A percentile compares a stretch with the other conserved stretches of the same genome.
Evolutionary conservation across 495 filamentous ascomycete species (phyloP).

Genomic region (Amniculicola lignicola): DNA sequence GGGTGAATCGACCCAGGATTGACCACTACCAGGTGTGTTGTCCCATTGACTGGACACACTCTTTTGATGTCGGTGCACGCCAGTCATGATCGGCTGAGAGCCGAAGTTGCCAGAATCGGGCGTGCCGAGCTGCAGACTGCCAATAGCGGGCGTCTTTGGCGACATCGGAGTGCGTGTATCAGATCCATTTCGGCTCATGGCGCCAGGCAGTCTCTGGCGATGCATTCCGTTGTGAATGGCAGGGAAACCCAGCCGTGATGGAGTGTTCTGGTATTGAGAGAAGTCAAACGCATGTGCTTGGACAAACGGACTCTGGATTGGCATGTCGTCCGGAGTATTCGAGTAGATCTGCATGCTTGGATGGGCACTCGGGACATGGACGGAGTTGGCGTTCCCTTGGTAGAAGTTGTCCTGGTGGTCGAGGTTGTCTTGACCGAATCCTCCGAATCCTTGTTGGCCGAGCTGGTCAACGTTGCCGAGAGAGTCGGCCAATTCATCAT

Average conservation of each 20-base stretch:
- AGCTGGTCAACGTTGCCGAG: constrained; percentile 41
- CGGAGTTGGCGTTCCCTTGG: constrained; percentile 24
- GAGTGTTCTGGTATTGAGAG: constrained; percentile 57
- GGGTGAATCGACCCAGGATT: constrained; percentile 77
- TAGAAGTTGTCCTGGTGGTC: constrained; percentile 32
- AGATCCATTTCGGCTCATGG: constrained; percentile 67
- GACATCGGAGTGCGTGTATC: constrained; percentile 74
- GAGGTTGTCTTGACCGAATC: constrained; percentile 44
- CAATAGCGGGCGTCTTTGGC: constrained; percentile 66
- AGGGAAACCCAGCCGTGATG: constrained; percentile 43
- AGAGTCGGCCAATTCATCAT: constrained; percentile 62
- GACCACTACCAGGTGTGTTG: constrained; percentile 70
- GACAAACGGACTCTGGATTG: constrained; percentile 82
- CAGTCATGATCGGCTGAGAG: constrained; percentile 66
- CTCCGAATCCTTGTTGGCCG: constrained; percentile 46
- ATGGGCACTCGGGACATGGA: constrained; percentile 36
- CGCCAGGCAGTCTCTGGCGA: constrained; percentile 40
- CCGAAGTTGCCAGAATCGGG: constrained; percentile 67
- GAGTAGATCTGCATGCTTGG: constrained; percentile 71
- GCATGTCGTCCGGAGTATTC: constrained; percentile 80
- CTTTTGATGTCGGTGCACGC: constrained; percentile 66
- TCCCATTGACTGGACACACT: constrained; percentile 79
- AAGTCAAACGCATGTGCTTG: constrained; percentile 65
- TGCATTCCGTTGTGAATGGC: constrained; percentile 24
- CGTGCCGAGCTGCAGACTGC: constrained; percentile 56